Evolutionary conservation across 768 basidiomycete species (phyloP), one percentile per base, ranked within the genome.

Genomic region (Rhodotorula diobovata): DNA sequence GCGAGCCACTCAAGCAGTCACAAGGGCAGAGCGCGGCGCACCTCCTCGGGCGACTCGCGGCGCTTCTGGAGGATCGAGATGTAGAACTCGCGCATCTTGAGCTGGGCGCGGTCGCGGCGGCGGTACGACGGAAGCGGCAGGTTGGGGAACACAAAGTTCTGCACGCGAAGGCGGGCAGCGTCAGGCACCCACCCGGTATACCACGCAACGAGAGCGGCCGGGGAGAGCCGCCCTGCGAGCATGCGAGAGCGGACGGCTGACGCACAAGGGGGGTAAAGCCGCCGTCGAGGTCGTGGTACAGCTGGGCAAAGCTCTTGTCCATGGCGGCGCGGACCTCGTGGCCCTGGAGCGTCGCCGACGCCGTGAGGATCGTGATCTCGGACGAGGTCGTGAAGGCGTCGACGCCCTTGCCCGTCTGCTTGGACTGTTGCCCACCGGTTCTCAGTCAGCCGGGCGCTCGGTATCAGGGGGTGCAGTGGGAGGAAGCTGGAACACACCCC

Each of bases 281-380:
- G 66, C 90, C 91, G 79, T 99, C 96, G 76, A 99, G 84, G 78
- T 92, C 93, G 61, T 86, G 86, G 83, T 89, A 96, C 39, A 90
- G 81, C 37, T 90, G 82, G 0, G 96, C 90, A 81, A 95, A 96
- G 8, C 85, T 84, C 80, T 90, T 90, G 84, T 93, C 87, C 79
- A 99, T 80, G 50, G 81, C 82, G 23, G 81, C 83, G 53, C 96
- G 87, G 58, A 98, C 90, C 82, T 98, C 94, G 73, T 85, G 86
- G 62, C 96, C 96, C 81, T 98, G 96, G 2, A 99, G 84, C 4
- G 96, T 96, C 43, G 92, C 85, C 0, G 92, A 88, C 0, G 96
- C 96, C 12, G 96, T 97, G 76, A 96, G 83, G 76, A 98, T 97
- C 57, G 91, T 98, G 71, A 99, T 88, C 79, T 96, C 91, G 32